Conservation (phyloP, 305 asterid genomes). For the Caryopteris hybrid region DNA sequence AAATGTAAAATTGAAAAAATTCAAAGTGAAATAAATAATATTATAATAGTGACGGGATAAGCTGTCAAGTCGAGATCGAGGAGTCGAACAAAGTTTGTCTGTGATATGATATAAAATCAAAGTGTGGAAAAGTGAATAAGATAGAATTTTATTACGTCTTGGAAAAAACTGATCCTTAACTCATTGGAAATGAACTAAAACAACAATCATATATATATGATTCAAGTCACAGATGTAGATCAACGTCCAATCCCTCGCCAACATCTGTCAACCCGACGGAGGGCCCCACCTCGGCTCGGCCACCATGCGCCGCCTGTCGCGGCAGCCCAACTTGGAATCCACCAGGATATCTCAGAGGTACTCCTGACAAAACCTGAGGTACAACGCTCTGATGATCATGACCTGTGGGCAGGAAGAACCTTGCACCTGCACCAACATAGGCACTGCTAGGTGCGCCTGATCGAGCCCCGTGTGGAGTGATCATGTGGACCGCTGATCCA, state of each 20-base stretch:
- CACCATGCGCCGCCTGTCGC: conserved; percentile 6
- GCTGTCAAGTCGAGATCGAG: too few relatives aligned
- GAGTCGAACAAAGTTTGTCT: too few relatives aligned
- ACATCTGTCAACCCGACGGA: conserved; percentile 22
- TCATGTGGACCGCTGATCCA: conserved; percentile 28
- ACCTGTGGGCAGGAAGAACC: conserved; percentile 20
- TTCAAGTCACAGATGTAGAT: conserved; percentile 54
- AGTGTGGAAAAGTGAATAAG: neutral
- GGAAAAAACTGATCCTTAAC: neutral
- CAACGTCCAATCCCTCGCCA: conserved; percentile 55
- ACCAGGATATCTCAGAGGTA: conserved; percentile 37
- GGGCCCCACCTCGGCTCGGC: conserved; percentile 28
- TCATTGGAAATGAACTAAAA: neutral
- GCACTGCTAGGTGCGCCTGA: conserved; percentile 5
- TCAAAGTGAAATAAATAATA: too few relatives aligned
- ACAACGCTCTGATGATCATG: conserved; percentile 5
- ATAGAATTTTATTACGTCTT: conserved; percentile 4
- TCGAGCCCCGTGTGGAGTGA: conserved; percentile 39
- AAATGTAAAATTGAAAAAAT: too few relatives aligned
- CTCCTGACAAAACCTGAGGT: conserved; percentile 53
- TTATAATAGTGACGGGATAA: too few relatives aligned
- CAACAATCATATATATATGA: neutral
- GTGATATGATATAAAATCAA: too few relatives aligned
- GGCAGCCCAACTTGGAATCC: conserved; percentile 28
- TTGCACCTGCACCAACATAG: conserved; percentile 28